Evolutionary conservation across 768 basidiomycete species (phyloP).

Genomic region (Solioccasus polychromus): DNA sequence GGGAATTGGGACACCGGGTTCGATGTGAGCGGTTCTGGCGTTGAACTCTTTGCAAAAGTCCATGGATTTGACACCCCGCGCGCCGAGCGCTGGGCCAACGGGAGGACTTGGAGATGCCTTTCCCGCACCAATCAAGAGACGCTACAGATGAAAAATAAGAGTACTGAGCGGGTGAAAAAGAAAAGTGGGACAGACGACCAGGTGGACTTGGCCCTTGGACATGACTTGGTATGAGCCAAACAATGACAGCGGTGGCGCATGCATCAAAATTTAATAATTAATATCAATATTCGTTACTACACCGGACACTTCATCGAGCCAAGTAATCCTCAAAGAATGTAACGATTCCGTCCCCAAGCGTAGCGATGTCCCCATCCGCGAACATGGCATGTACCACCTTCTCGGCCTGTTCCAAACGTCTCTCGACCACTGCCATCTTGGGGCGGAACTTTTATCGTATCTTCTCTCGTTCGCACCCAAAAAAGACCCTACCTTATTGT

Average conservation of each 20-base stretch:
- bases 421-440: constrained; percentile 37
- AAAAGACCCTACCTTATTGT: constrained; percentile 37
- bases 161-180: constrained; percentile 4
- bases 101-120: constrained; percentile 96
- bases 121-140: constrained; percentile 85
- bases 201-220: constrained; percentile 72
- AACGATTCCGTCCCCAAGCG: constrained; percentile 39
- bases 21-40: constrained; percentile 87
- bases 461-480: constrained; percentile 10
- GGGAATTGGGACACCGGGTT: constrained; percentile 82
- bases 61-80: constrained; percentile 98
- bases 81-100: constrained; percentile 95
- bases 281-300: background rate
- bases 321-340: constrained; percentile 38
- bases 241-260: too few relatives aligned
- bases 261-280: too few relatives aligned
- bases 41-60: constrained; percentile 99
- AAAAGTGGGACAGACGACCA: constrained; percentile 61
- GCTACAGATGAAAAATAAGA: constrained; percentile 43
- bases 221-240: constrained; percentile 37
- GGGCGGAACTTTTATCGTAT: constrained; percentile 19
- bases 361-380: constrained; percentile 37
- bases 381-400: constrained; percentile 41
- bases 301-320: constrained; percentile 10
- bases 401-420: constrained; percentile 30